Percentiles rank a stretch among this genome's conserved stretches.
phyloP scores from a whole-genome alignment of 768 basidiomycete genomes.

The Boletus rubescentipes region DNA sequence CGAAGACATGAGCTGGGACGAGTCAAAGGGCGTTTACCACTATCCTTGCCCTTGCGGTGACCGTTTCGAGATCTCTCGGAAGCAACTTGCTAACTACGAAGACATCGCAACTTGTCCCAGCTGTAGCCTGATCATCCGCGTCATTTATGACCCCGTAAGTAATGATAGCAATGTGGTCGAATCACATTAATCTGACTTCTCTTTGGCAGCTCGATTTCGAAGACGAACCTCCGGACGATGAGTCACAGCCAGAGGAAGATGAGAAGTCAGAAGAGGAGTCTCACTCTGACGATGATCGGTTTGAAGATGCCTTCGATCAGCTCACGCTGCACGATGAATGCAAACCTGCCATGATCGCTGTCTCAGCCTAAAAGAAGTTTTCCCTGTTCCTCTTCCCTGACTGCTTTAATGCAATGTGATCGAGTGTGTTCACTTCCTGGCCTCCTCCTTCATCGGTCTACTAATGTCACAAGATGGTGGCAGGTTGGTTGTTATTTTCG shows the following conservation, averaged over 20 bases:
- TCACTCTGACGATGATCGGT: constrained; percentile 44
- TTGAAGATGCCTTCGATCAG: constrained; percentile 69
- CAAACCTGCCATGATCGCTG: constrained; percentile 9
- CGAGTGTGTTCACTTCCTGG: neutral
- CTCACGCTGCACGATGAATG: constrained; percentile 35
- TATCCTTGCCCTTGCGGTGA: constrained; percentile 98
- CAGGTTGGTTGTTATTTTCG: neutral
- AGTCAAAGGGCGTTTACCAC: constrained; percentile 79
- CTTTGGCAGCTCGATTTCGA: constrained; percentile 73
- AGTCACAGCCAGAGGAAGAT: constrained; percentile 25
- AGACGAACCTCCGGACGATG: constrained; percentile 65
- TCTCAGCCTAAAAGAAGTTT: constrained; percentile 16
- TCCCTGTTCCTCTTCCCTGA: neutral
- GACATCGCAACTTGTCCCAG: constrained; percentile 96
- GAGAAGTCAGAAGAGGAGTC: constrained; percentile 34
- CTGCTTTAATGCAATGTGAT: neutral
- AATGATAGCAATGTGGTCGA: neutral
- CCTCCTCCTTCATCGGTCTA: neutral
- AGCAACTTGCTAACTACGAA: constrained; percentile 84
- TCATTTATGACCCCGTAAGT: constrained; percentile 93
- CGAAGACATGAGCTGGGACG: constrained; percentile 94
- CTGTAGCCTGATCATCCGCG: constrained; percentile 89
- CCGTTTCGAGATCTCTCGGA: constrained; percentile 90
- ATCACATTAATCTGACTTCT: neutral
- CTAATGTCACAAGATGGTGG: neutral